Evolutionary conservation across 768 basidiomycete species (phyloP).

Genomic region (Suillus cothurnatus): DNA sequence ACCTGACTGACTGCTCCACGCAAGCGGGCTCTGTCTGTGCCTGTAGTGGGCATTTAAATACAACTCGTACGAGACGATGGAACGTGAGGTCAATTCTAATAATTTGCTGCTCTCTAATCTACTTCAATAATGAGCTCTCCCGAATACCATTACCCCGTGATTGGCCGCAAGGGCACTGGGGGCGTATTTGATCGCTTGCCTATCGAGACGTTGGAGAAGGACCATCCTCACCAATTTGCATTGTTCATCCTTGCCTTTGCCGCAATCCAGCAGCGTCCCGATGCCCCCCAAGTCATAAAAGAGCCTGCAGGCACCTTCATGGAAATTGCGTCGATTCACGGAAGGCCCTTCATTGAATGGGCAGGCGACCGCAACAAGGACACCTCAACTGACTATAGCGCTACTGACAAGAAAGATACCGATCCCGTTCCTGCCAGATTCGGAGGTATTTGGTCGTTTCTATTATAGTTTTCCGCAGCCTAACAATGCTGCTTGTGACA

Average conservation of each 20-base stretch:
- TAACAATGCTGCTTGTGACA: conserved; percentile 3
- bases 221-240: conserved; percentile 27
- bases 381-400: conserved; percentile 17
- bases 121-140: background rate
- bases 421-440: conserved; percentile 27
- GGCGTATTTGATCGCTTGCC: conserved; percentile 24
- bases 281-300: background rate
- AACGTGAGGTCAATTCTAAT: background rate
- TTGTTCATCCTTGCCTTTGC: conserved; percentile 29
- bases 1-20: background rate
- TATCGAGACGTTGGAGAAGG: conserved; percentile 20
- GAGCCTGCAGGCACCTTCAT: conserved; percentile 17
- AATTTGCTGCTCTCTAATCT: background rate
- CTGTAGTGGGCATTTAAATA: background rate
- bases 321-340: conserved; percentile 27
- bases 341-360: conserved; percentile 28
- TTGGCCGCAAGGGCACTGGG: conserved; percentile 19
- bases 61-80: background rate
- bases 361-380: conserved; percentile 24
- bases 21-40: background rate
- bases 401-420: conserved; percentile 26
- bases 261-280: conserved; percentile 13
- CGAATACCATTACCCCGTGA: conserved; percentile 22
- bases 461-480: background rate
- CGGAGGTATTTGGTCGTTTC: conserved; percentile 20